A percentile compares a stretch with the other conserved stretches of the same genome.
These are phyloP conservation scores for Alternaria viburni DNA, from an alignment of 2,329 filamentous ascomycete species.

Conservation along the genomic window DNA sequence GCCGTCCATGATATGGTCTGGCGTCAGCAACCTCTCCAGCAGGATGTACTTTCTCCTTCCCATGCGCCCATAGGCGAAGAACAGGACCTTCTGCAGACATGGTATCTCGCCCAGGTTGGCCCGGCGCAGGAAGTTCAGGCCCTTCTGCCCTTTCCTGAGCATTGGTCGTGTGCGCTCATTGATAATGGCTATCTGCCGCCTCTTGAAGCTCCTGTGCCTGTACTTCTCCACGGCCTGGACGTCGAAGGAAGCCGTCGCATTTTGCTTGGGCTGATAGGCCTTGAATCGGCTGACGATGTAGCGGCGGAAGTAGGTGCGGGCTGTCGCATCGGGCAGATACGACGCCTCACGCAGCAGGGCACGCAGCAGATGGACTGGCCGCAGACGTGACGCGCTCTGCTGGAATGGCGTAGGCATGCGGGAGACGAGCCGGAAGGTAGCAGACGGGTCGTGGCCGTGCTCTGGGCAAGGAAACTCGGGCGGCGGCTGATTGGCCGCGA, in stretches of 20 bases:
- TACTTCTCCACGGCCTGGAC: slow-evolving; percentile 25
- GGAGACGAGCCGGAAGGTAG: background rate
- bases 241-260: slow-evolving; percentile 23
- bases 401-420: slow-evolving; percentile 20
- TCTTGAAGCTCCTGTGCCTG: slow-evolving; percentile 27
- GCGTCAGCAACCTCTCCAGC: slow-evolving; percentile 30
- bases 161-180: slow-evolving; percentile 25
- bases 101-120: slow-evolving; percentile 63
- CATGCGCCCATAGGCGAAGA: slow-evolving; percentile 63
- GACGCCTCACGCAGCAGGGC: slow-evolving; percentile 64
- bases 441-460: background rate
- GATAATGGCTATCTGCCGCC: slow-evolving; percentile 30
- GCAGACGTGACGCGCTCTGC: slow-evolving; percentile 23
- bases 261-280: slow-evolving; percentile 45
- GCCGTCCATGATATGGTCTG: slow-evolving; percentile 21
- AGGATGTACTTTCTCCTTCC: slow-evolving; percentile 61
- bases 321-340: slow-evolving; percentile 65
- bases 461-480: slow-evolving; percentile 3
- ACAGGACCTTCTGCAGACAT: slow-evolving; percentile 60
- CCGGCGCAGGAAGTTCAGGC: slow-evolving; percentile 54
- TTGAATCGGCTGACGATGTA: slow-evolving; percentile 59
- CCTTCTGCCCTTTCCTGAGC: slow-evolving; percentile 41
- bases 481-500: slow-evolving; percentile 29
- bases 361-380: slow-evolving; percentile 58
- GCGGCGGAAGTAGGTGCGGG: slow-evolving; percentile 57